Conservation (phyloP, 345 rosid genomes). For the rapeseed (Brassica napus) region DNA sequence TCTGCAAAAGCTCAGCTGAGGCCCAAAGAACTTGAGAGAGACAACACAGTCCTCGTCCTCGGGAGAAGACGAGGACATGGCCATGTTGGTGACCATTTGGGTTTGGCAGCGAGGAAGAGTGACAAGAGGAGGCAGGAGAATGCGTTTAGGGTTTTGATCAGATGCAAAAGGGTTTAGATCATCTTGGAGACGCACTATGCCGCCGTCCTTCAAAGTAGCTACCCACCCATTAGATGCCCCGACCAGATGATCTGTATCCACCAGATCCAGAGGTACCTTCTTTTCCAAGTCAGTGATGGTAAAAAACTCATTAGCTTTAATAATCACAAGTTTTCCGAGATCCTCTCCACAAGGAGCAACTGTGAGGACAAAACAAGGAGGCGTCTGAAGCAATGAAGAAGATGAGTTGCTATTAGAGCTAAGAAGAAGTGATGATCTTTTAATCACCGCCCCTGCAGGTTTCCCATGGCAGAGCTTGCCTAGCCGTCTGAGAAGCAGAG, state of each 20-base stretch:
- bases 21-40: neutral
- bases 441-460: too few relatives aligned
- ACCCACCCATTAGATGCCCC: too few relatives aligned
- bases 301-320: neutral
- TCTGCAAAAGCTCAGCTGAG: neutral
- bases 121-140: too few relatives aligned
- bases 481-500: neutral
- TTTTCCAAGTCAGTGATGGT: neutral
- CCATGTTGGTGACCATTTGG: neutral
- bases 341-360: neutral
- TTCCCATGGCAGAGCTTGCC: neutral
- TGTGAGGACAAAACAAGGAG: neutral
- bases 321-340: neutral
- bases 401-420: neutral
- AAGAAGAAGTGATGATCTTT: neutral
- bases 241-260: too few relatives aligned
- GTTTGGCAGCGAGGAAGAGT: too few relatives aligned
- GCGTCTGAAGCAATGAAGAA: neutral
- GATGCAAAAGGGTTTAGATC: too few relatives aligned
- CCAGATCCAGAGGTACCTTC: neutral
- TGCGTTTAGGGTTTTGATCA: too few relatives aligned
- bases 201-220: too few relatives aligned
- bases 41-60: neutral
- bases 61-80: neutral
- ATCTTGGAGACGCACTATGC: too few relatives aligned